Percentiles rank a stretch among this genome's conserved stretches.
phyloP scores from a whole-genome alignment of 2,329 filamentous ascomycete genomes.

The Aspergillus sp. region DNA sequence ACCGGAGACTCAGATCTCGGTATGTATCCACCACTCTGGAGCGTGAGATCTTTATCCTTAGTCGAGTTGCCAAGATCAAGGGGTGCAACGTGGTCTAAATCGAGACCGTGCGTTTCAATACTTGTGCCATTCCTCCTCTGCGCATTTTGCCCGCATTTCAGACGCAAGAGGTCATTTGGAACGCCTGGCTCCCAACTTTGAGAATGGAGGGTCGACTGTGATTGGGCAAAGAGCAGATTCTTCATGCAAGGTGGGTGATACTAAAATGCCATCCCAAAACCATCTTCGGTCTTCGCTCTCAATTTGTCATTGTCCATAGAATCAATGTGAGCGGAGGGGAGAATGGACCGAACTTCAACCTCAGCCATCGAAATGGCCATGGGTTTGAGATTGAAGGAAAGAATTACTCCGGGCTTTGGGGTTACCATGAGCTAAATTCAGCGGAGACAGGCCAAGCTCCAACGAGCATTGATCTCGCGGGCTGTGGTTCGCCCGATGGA shows the following conservation, averaged over 20 bases:
- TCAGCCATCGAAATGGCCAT: neutral
- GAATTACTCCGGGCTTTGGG: neutral
- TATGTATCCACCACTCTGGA: constrained; percentile 11
- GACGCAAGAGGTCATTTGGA: constrained; percentile 16
- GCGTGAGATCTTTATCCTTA: constrained; percentile 29
- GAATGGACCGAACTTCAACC: neutral
- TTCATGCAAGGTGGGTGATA: constrained; percentile 15
- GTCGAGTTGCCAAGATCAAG: constrained; percentile 26
- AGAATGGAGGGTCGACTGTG: neutral
- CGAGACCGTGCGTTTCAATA: constrained; percentile 19
- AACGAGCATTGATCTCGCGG: neutral
- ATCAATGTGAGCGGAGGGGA: neutral
- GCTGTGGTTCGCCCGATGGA: constrained; percentile 11
- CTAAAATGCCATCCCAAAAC: neutral
- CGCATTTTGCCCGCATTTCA: constrained; percentile 5
- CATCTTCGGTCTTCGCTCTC: neutral
- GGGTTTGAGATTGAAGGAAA: neutral
- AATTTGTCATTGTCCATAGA: constrained; percentile 7
- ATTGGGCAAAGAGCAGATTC: constrained; percentile 3
- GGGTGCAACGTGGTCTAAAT: constrained; percentile 25
- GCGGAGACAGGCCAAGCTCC: constrained; percentile 1
- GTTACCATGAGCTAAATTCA: neutral
- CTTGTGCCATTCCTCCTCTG: neutral
- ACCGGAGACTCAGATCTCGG: neutral
- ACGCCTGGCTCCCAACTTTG: constrained; percentile 5